A percentile compares a stretch with the other conserved stretches of the same genome.
These are phyloP conservation scores for Rhodomyrtus psidioides DNA, from an alignment of 441 rosid genomes.

Conservation along the genomic window DNA sequence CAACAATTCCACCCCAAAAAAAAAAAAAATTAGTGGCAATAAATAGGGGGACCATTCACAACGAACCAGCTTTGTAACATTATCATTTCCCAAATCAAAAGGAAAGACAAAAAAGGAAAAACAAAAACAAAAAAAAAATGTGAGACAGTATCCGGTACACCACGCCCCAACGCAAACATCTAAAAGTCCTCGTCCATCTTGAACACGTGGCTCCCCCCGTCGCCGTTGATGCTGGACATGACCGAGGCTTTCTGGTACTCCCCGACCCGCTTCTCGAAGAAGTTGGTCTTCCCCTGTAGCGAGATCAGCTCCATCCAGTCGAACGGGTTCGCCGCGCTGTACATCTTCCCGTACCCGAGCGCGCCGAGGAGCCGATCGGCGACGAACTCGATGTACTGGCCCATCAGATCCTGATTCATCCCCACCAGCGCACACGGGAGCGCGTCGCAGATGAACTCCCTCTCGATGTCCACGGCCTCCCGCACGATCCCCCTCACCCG, in stretches of 20 bases:
- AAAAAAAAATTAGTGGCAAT: neutral
- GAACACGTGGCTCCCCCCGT: conserved; percentile 39
- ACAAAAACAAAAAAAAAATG: neutral
- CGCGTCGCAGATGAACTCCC: conserved; percentile 61
- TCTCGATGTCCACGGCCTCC: conserved; percentile 59
- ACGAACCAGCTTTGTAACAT: neutral
- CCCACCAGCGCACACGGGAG: conserved; percentile 63
- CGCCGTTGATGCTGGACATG: conserved; percentile 43
- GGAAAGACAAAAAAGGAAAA: neutral
- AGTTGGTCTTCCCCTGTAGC: conserved; percentile 60
- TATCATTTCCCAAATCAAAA: neutral
- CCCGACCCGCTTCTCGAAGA: conserved; percentile 62
- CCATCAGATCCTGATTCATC: conserved; percentile 51
- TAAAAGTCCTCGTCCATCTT: conserved; percentile 56
- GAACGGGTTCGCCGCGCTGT: conserved; percentile 42
- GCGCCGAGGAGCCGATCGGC: conserved; percentile 58
- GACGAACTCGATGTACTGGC: conserved; percentile 63
- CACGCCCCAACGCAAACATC: neutral
- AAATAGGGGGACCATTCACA: neutral
- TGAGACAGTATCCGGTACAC: neutral
- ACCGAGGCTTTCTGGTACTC: conserved; percentile 65
- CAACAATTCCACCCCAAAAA: neutral
- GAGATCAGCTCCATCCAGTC: conserved; percentile 78
- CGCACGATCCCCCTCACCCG: conserved; percentile 13
- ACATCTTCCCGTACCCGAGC: conserved; percentile 43